phyloP scores from a whole-genome alignment of 2,329 filamentous ascomycete genomes.

The Furcasterigmium sp. region DNA sequence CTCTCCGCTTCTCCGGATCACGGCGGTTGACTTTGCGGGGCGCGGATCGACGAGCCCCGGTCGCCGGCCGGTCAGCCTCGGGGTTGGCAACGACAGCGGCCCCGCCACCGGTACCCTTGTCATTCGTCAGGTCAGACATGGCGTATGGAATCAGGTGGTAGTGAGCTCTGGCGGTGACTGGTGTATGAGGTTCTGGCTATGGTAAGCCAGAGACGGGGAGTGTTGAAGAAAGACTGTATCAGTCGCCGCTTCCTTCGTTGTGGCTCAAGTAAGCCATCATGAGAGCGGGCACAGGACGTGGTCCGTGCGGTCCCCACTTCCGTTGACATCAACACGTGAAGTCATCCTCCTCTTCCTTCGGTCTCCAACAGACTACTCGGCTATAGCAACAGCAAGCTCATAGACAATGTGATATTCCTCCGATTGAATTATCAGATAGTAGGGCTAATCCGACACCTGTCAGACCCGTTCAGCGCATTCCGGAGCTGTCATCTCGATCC shows the following conservation, averaged over 20 bases:
- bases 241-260: too few species aligned
- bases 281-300: not conserved
- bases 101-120: not conserved
- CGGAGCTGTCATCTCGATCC: too few species aligned
- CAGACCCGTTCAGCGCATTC: too few species aligned
- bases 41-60: not conserved
- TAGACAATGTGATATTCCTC: too few species aligned
- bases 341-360: too few species aligned
- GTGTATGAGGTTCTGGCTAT: not conserved
- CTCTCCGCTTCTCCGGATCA: not conserved
- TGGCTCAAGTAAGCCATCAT: constrained; percentile 3
- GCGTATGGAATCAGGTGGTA: not conserved
- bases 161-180: not conserved
- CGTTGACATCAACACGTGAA: too few species aligned
- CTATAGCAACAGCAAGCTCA: too few species aligned
- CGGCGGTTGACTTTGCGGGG: not conserved
- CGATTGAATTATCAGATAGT: too few species aligned
- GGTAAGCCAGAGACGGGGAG: not conserved
- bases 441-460: too few species aligned
- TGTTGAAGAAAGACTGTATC: not conserved
- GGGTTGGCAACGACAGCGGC: not conserved
- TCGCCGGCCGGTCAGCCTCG: not conserved
- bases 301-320: too few species aligned
- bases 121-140: not conserved
- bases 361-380: too few species aligned